Evolutionary conservation across 2,329 filamentous ascomycete genomes (phyloP).

Genomic region (Gnomoniopsis sp.): DNA sequence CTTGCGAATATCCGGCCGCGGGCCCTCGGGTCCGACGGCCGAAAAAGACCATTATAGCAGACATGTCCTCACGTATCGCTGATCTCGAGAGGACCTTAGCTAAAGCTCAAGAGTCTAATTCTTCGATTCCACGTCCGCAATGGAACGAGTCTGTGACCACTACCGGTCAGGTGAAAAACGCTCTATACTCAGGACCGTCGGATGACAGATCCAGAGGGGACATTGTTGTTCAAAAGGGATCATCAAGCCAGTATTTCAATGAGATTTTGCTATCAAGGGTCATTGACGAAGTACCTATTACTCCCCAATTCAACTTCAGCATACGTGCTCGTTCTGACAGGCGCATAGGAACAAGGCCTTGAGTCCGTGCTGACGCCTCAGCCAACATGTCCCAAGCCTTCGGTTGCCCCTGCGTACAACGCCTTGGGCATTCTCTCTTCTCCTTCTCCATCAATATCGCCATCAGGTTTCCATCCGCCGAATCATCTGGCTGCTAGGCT

Average conservation of each 20-base stretch:
- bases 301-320: neutral
- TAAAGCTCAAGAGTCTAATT: constrained; percentile 11
- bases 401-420: constrained; percentile 25
- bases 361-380: constrained; percentile 21
- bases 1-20: constrained; percentile 29
- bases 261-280: constrained; percentile 33
- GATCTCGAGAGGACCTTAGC: constrained; percentile 30
- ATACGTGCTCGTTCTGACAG: constrained; percentile 5
- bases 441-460: constrained; percentile 14
- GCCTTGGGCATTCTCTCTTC: constrained; percentile 31
- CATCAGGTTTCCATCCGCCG: constrained; percentile 21
- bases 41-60: constrained; percentile 25
- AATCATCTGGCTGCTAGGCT: constrained; percentile 26
- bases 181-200: neutral
- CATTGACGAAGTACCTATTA: constrained; percentile 28
- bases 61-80: constrained; percentile 34
- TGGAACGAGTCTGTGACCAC: neutral
- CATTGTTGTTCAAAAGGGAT: constrained; percentile 30
- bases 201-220: constrained; percentile 17
- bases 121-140: neutral
- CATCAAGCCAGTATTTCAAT: constrained; percentile 34
- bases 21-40: constrained; percentile 24
- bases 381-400: neutral
- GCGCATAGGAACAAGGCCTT: constrained; percentile 19
- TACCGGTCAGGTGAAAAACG: neutral